Percentiles rank a stretch among this genome's conserved stretches.
phyloP scores from a whole-genome alignment of 176 grass and related monocot species.

The Hyparrhenia diplandra region DNA sequence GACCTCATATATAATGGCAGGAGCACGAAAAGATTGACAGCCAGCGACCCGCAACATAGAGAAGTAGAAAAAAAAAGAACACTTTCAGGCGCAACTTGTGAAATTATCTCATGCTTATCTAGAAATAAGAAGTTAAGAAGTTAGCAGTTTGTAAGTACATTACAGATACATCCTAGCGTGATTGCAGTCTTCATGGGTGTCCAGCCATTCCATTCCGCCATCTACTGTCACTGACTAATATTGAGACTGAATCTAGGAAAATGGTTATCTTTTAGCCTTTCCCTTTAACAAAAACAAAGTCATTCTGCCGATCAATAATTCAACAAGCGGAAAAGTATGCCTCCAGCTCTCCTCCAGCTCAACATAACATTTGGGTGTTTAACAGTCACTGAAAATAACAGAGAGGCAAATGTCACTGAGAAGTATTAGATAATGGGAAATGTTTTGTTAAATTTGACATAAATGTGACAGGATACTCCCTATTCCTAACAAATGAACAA shows the following conservation, averaged over 20 bases:
- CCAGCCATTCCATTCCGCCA: background rate
- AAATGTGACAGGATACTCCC: background rate
- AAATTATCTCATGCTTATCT: background rate
- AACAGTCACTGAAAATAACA: background rate
- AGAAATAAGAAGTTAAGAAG: too few relatives aligned
- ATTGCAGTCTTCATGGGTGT: background rate
- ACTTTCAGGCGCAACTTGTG: background rate
- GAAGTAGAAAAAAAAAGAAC: background rate
- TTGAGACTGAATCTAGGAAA: background rate
- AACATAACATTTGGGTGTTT: background rate
- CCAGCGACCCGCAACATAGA: background rate
- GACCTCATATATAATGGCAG: background rate
- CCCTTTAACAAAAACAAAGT: background rate
- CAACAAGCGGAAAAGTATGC: background rate
- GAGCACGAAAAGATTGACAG: background rate
- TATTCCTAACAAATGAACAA: background rate
- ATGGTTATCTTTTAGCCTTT: background rate
- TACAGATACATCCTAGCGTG: constrained; percentile 11
- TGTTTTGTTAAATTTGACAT: background rate
- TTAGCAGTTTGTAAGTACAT: background rate
- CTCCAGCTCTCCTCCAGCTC: too few relatives aligned
- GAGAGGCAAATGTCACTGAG: background rate
- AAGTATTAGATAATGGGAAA: background rate
- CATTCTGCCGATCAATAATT: background rate
- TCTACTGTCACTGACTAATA: background rate